Percentiles rank a stretch among this genome's conserved stretches.
Evolutionary conservation across 495 filamentous ascomycete genomes (phyloP).

Genomic region (Hyaloscypha finlandica): DNA sequence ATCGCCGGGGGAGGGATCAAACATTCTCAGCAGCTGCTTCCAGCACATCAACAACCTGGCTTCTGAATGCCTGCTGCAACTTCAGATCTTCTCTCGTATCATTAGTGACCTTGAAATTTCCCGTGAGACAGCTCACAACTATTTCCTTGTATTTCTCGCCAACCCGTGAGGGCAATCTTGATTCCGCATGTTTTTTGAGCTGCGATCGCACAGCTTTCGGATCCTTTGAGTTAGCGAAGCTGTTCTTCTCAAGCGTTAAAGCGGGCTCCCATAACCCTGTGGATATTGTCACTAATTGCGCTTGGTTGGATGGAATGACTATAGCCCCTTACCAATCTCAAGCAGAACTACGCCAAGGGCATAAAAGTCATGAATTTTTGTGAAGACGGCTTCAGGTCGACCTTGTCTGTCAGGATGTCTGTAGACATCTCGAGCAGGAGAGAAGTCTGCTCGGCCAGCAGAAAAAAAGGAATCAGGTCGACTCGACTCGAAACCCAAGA

Average conservation of each 20-base stretch:
- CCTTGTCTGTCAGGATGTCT: slow-evolving; percentile 38
- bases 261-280: slow-evolving; percentile 31
- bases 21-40: slow-evolving; percentile 24
- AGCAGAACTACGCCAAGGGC: slow-evolving; percentile 35
- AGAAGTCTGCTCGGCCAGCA: slow-evolving; percentile 27
- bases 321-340: slow-evolving; percentile 37
- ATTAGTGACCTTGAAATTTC: slow-evolving; percentile 33
- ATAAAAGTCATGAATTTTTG: slow-evolving; percentile 59
- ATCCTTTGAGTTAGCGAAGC: slow-evolving; percentile 31
- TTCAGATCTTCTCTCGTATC: slow-evolving; percentile 39
- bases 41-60: slow-evolving; percentile 36
- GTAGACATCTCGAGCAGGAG: slow-evolving; percentile 32
- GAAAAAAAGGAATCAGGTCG: slow-evolving; percentile 34
- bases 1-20: too few relatives aligned
- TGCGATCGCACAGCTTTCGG: slow-evolving; percentile 34
- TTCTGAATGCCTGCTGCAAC: slow-evolving; percentile 38
- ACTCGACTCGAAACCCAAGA: slow-evolving; percentile 38
- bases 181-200: slow-evolving; percentile 36
- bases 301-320: too few relatives aligned
- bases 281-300: too few relatives aligned
- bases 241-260: slow-evolving; percentile 35
- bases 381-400: slow-evolving; percentile 31
- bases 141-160: slow-evolving; percentile 37
- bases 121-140: slow-evolving; percentile 35
- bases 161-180: too few relatives aligned